A percentile compares a stretch with the other conserved stretches of the same genome.
These are phyloP conservation scores for Coemansia sp. DNA, from an alignment of 192 early-diverging fungal genomes.

Conservation along the genomic window DNA sequence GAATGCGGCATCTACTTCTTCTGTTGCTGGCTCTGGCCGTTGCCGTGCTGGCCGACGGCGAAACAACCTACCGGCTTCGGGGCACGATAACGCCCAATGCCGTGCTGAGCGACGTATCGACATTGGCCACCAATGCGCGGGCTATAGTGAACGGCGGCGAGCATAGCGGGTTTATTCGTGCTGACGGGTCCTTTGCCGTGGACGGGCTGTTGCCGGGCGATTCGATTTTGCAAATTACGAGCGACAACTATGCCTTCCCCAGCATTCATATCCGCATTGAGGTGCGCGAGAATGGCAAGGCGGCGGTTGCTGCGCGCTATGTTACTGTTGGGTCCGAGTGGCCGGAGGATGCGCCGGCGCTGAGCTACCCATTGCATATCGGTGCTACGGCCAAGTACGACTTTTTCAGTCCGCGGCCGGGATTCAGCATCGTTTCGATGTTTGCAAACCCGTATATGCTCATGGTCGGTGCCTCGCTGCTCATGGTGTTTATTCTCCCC, in stretches of 20 bases:
- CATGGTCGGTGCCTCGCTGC: slow-evolving; percentile 57
- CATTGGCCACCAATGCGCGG: slow-evolving; percentile 12
- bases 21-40: slow-evolving; percentile 20
- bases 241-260: slow-evolving; percentile 43
- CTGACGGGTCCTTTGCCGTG: slow-evolving; percentile 38
- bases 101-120: slow-evolving; percentile 22
- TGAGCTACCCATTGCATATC: slow-evolving; percentile 44
- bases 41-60: slow-evolving; percentile 2
- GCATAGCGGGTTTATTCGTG: slow-evolving; percentile 31
- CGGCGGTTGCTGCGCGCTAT: slow-evolving; percentile 42
- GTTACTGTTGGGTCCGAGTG: slow-evolving; percentile 44
- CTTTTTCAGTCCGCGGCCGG: slow-evolving; percentile 52
- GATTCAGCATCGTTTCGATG: slow-evolving; percentile 55
- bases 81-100: slow-evolving; percentile 30
- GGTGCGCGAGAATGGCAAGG: slow-evolving; percentile 17
- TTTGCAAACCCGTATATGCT: slow-evolving; percentile 64
- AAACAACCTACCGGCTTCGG: slow-evolving; percentile 43
- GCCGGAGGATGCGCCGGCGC: slow-evolving; percentile 32
- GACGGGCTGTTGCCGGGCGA: slow-evolving; percentile 38
- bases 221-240: slow-evolving; percentile 39
- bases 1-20: too few species aligned
- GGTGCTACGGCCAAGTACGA: slow-evolving; percentile 37
- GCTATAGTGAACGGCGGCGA: slow-evolving; percentile 46
- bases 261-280: slow-evolving; percentile 45
- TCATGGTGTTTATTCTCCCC: slow-evolving; percentile 58